Conservation (phyloP, 148 eudicot genomes). For the Diospyros kaki region DNA sequence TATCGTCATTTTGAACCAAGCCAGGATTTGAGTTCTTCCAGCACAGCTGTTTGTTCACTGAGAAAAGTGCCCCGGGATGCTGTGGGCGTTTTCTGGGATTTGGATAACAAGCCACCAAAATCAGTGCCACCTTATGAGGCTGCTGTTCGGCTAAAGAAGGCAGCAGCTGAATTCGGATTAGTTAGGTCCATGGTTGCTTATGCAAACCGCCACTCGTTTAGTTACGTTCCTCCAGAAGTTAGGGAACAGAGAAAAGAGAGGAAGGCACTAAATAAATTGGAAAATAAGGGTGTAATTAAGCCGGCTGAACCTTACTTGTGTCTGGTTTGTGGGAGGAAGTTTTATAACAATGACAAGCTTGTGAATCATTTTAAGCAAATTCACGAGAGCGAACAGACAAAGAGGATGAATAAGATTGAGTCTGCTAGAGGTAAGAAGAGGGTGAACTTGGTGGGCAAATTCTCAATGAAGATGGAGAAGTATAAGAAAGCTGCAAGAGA, state of each 20-base stretch:
- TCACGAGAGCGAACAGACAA: conserved; percentile 67
- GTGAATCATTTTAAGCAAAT: conserved; percentile 64
- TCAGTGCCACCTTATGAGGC: conserved; percentile 61
- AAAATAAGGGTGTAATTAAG: conserved; percentile 50
- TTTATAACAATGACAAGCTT: conserved; percentile 58
- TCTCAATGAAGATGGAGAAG: conserved; percentile 70
- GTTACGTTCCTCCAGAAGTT: conserved; percentile 49
- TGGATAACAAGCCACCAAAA: conserved; percentile 81
- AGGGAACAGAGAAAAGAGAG: conserved; percentile 50
- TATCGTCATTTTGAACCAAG: conserved; percentile 24
- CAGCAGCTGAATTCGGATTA: conserved; percentile 57
- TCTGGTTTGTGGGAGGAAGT: conserved; percentile 79
- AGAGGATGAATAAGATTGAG: conserved; percentile 67
- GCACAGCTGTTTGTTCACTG: conserved; percentile 12
- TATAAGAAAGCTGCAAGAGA: conserved; percentile 57
- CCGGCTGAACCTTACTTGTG: conserved; percentile 47
- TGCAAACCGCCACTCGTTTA: conserved; percentile 63
- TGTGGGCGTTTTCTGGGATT: conserved; percentile 84
- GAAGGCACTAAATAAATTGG: conserved; percentile 41
- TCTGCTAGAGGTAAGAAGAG: conserved; percentile 63
- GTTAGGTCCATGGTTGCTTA: conserved; percentile 62
- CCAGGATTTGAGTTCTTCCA: conserved; percentile 13
- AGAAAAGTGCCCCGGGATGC: conserved; percentile 24
- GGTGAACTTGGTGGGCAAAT: conserved; percentile 57
- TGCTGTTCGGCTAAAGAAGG: conserved; percentile 51